Percentiles rank a stretch among this genome's conserved stretches.
These are phyloP conservation scores for Claviceps africana DNA, from an alignment of 2,329 filamentous ascomycete genomes.

Conservation along the genomic window DNA sequence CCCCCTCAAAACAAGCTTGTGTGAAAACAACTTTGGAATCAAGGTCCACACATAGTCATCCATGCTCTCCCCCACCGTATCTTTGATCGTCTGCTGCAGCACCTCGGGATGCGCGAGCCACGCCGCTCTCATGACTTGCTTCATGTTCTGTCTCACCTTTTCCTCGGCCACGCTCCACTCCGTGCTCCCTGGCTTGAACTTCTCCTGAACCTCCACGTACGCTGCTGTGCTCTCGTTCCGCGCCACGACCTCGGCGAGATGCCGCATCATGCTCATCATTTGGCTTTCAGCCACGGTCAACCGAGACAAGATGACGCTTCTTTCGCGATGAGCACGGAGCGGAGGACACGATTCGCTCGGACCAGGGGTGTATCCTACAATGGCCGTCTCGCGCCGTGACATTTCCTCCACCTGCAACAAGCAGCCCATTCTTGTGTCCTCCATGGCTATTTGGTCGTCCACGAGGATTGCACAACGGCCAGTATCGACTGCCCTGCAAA, in stretches of 20 bases:
- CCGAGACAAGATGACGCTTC: slow-evolving; percentile 5
- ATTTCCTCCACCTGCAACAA: slow-evolving; percentile 7
- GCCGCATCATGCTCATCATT: slow-evolving; percentile 4
- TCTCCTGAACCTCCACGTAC: neutral
- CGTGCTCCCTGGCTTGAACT: neutral
- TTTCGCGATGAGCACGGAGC: slow-evolving; percentile 3
- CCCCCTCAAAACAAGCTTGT: slow-evolving; percentile 3
- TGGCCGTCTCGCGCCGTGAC: neutral
- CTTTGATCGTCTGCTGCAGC: slow-evolving; percentile 4
- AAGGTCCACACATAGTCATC: slow-evolving; percentile 9
- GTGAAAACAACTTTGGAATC: slow-evolving; percentile 9
- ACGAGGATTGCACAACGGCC: slow-evolving; percentile 7
- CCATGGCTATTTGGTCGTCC: neutral
- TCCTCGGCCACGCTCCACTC: slow-evolving; percentile 4
- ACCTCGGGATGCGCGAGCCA: slow-evolving; percentile 4
- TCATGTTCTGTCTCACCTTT: slow-evolving; percentile 4
- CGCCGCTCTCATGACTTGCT: slow-evolving; percentile 5
- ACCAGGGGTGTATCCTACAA: neutral
- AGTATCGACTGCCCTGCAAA: slow-evolving; percentile 9
- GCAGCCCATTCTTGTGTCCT: slow-evolving; percentile 1
- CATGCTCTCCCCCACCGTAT: slow-evolving; percentile 7
- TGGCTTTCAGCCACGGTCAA: slow-evolving; percentile 3
- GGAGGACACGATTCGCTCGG: neutral
- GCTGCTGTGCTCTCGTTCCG: slow-evolving; percentile 1
- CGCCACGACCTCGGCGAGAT: slow-evolving; percentile 5